Base-by-base conservation (phyloP, 2,329 filamentous ascomycete genomes). In the Sarocladium strictum region DNA sequence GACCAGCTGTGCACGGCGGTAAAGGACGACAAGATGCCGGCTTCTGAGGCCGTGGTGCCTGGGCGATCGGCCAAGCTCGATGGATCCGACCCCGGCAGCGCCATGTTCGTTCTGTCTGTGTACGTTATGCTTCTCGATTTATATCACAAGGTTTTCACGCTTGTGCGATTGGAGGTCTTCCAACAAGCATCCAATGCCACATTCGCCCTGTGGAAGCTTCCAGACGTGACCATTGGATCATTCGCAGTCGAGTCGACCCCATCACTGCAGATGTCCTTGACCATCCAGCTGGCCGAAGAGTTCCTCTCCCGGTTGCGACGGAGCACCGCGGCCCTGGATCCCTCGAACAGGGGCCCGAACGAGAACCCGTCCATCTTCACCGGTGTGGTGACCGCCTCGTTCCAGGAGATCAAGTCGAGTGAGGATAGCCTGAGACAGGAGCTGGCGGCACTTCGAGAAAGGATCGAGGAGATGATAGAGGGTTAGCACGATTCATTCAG, bases 231-330 rank as follows among this genome's bases (percentile, higher is more conserved):
- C 3, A 64, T 74, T 2, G 72, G 72, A 3, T 69, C 69, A 3
- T 72, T 73, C 43, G 64, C 70, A 3, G 67, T 74, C 15, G 68
- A 70, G 45, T 68, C 70, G 12, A 67, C 70, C 3, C 69, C 70
- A 1, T 66, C 67, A n/a, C 62, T 74, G 32, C 72, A 73, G 56
- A 72, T 74, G 67, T 72, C 67, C 11, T 63, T 75, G 19, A 72
- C 71, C 2, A 64, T 74, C 27, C 70, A 73, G 57, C 61, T 75
- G n/a, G 71, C 68, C 4, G 69, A 73, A 55, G 69, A 72, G 58
- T 72, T 74, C 40, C 62, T 74, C 14, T 61, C 59, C 27, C 64
- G 68, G 27, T 66, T 73, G 23, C 64, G 69, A 32, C 58, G 60
- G 6, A 64, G 65, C n/a, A 68, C 69, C 1, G 60, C 58, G 27